These are phyloP conservation scores for Coemansia sp. DNA, from an alignment of 192 early-diverging fungal species.

Conservation along the genomic window DNA sequence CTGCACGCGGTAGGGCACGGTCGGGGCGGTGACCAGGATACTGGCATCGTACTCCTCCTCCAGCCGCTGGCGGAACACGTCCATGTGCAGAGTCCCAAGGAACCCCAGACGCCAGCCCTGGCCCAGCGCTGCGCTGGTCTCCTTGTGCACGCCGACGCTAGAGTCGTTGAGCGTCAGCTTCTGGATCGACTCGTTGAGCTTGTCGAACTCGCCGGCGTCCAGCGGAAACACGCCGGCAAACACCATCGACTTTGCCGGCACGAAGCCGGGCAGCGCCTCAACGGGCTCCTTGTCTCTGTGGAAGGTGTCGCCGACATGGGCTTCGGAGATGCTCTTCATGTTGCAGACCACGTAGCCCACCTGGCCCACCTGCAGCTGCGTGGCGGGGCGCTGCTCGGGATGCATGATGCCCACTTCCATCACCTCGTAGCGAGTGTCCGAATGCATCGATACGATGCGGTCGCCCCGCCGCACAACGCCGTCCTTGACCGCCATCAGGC, in stretches of 20 bases:
- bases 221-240: conserved; percentile 95
- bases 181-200: conserved; percentile 87
- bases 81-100: conserved; percentile 96
- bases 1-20: conserved; percentile 79
- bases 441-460: conserved; percentile 77
- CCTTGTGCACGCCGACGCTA: conserved; percentile 83
- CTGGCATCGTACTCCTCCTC: conserved; percentile 91
- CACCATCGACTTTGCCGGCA: conserved; percentile 94
- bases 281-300: conserved; percentile 67
- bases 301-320: conserved; percentile 95
- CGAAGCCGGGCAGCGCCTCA: conserved; percentile 83
- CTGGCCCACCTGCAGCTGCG: conserved; percentile 60
- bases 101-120: conserved; percentile 98
- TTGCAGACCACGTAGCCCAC: conserved; percentile 91
- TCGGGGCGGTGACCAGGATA: conserved; percentile 90
- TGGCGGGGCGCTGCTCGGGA: conserved; percentile 75
- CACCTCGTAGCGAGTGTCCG: conserved; percentile 82
- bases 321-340: conserved; percentile 92
- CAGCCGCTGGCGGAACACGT: conserved; percentile 92
- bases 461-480: conserved; percentile 76
- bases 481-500: conserved; percentile 86
- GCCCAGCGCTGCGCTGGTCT: conserved; percentile 81
- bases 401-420: conserved; percentile 93
- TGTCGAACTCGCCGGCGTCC: conserved; percentile 84
- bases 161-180: conserved; percentile 96